phyloP scores from a whole-genome alignment of 176 grass and related monocot species.

The Phyllostachys edulis region DNA sequence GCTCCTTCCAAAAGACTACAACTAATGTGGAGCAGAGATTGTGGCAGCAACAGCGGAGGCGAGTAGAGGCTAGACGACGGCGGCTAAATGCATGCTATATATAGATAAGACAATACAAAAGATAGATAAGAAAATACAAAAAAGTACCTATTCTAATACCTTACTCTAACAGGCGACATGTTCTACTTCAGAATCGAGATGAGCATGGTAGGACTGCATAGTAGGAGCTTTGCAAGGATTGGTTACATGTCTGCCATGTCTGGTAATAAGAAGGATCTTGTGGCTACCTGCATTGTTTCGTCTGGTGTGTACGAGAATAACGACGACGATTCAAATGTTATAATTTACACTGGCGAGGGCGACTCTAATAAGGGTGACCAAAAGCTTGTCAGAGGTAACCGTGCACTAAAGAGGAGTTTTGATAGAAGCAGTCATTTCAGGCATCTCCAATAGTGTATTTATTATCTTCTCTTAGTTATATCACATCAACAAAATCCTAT shows the following conservation, averaged over 20 bases:
- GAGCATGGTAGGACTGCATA: conserved; percentile 68
- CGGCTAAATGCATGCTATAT: no score
- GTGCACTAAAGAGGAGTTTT: conserved; percentile 52
- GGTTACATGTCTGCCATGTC: conserved; percentile 45
- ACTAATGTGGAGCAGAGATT: no score
- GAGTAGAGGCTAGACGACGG: no score
- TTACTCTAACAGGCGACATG: no score
- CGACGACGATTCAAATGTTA: conserved; percentile 40
- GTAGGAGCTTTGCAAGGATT: conserved; percentile 56
- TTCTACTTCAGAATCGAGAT: conserved; percentile 88
- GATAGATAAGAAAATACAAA: no score
- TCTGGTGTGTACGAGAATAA: conserved; percentile 76
- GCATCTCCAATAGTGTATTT: no score
- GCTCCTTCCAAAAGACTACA: no score
- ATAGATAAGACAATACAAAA: no score
- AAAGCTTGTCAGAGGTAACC: conserved; percentile 60
- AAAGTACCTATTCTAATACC: no score
- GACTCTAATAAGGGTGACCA: conserved; percentile 57
- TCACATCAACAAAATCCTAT: no score
- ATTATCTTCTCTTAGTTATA: no score
- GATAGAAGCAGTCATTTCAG: conserved; percentile 39
- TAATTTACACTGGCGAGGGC: conserved; percentile 50
- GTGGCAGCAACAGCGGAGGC: no score
- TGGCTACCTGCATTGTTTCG: conserved; percentile 68
- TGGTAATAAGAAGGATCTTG: conserved; percentile 40